phyloP scores from a whole-genome alignment of 2,329 filamentous ascomycete genomes.

The Aphanocladium album region DNA sequence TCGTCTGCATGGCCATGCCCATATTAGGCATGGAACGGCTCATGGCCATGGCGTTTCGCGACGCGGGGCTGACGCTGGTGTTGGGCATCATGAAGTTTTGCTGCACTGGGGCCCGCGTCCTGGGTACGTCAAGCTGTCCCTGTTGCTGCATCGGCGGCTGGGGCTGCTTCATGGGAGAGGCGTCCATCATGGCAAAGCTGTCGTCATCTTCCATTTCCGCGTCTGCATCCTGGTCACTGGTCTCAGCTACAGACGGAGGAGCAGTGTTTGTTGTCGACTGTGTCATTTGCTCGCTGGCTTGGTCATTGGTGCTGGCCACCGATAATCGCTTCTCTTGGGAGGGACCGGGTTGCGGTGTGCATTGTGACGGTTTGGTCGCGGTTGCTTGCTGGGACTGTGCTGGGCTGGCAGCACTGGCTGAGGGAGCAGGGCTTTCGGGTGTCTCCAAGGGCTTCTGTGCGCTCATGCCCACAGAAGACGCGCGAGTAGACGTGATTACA shows the following conservation, averaged over 20 bases:
- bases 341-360: slow-evolving; percentile 18
- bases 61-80: slow-evolving; percentile 30
- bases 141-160: slow-evolving; percentile 36
- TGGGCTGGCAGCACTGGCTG: slow-evolving; percentile 14
- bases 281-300: slow-evolving; percentile 29
- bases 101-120: slow-evolving; percentile 34
- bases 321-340: slow-evolving; percentile 25
- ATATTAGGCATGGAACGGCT: slow-evolving; percentile 43
- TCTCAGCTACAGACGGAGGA: slow-evolving; percentile 40
- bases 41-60: slow-evolving; percentile 34
- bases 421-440: slow-evolving; percentile 16
- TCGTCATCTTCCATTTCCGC: slow-evolving; percentile 56
- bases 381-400: slow-evolving; percentile 19
- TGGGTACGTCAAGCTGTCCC: slow-evolving; percentile 38
- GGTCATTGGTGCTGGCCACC: slow-evolving; percentile 30
- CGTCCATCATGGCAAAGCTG: slow-evolving; percentile 46
- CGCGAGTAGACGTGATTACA: slow-evolving; percentile 50
- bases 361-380: slow-evolving; percentile 17
- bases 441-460: slow-evolving; percentile 46
- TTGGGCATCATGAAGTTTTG: slow-evolving; percentile 40
- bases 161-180: slow-evolving; percentile 33
- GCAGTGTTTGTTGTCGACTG: slow-evolving; percentile 30
- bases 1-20: slow-evolving; percentile 37
- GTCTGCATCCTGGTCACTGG: slow-evolving; percentile 32
- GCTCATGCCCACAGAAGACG: slow-evolving; percentile 39